Evolutionary conservation across 768 basidiomycete species (phyloP).

Genomic region (Kwoniella botswanensis): DNA sequence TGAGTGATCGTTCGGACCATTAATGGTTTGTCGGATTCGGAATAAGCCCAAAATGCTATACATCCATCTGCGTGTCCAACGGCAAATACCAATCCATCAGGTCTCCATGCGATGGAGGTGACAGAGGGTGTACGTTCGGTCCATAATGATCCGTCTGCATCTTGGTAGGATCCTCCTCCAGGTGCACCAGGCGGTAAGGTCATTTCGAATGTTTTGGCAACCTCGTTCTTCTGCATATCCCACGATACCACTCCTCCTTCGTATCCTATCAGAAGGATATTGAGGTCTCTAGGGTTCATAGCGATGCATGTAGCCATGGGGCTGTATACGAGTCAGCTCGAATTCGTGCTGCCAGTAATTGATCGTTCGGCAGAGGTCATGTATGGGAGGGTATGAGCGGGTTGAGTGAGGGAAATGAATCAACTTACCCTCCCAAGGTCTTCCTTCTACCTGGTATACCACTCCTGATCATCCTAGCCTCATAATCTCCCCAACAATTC

Average conservation of each 20-base stretch:
- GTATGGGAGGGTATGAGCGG: not conserved
- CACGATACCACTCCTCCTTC: conserved; percentile 62
- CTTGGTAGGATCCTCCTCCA: conserved; percentile 71
- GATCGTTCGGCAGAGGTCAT: not conserved
- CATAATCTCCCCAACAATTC: conserved; percentile 76
- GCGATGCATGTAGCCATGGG: conserved; percentile 67
- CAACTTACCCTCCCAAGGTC: conserved; percentile 51
- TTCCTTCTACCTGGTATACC: conserved; percentile 52
- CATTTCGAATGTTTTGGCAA: conserved; percentile 70
- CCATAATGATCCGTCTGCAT: conserved; percentile 66
- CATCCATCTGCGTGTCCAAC: conserved; percentile 82
- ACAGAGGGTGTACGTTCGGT: conserved; percentile 72
- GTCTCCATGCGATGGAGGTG: conserved; percentile 74
- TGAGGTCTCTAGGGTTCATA: conserved; percentile 74
- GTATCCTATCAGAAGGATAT: conserved; percentile 75
- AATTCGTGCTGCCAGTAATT: not conserved
- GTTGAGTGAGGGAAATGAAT: no score
- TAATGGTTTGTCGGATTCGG: conserved; percentile 76
- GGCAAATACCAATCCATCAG: conserved; percentile 73
- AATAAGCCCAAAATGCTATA: conserved; percentile 79
- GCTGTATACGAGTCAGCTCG: conserved; percentile 50
- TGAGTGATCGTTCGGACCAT: conserved; percentile 70
- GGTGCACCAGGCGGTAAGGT: conserved; percentile 78
- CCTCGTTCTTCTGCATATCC: conserved; percentile 56
- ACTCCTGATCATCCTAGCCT: conserved; percentile 65